Evolutionary conservation across 345 rosid genomes (phyloP).

Genomic region (Salix dunnii): DNA sequence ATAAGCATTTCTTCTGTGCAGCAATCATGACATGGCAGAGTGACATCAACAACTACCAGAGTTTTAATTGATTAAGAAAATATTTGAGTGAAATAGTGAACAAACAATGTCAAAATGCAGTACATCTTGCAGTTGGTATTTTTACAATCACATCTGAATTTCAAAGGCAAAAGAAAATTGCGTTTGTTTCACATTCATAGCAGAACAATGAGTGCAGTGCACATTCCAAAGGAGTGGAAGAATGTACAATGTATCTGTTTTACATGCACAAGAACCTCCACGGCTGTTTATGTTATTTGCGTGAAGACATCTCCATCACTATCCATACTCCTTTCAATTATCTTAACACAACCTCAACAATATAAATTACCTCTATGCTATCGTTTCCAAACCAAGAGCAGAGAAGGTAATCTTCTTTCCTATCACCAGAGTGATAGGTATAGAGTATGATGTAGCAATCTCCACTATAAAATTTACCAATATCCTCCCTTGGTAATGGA

Average conservation of each 20-base stretch:
- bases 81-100: background rate
- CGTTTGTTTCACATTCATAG: background rate
- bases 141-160: background rate
- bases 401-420: constrained; percentile 90
- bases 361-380: constrained; percentile 70
- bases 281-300: background rate
- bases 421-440: constrained; percentile 85
- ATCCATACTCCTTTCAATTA: background rate
- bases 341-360: background rate
- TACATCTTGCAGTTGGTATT: background rate
- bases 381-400: constrained; percentile 95
- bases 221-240: background rate
- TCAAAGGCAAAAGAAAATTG: background rate
- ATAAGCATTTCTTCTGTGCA: background rate
- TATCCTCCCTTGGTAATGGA: constrained; percentile 66
- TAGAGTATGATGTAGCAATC: constrained; percentile 94
- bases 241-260: background rate
- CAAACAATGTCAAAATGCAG: background rate
- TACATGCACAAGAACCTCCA: background rate
- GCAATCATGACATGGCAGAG: background rate
- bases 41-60: background rate
- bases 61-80: background rate
- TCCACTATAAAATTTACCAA: constrained; percentile 89
- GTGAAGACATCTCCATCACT: background rate
- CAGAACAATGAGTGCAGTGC: background rate